Evolutionary conservation across 169 alveolate species (phyloP).

Genomic region (Neospora caninum): DNA sequence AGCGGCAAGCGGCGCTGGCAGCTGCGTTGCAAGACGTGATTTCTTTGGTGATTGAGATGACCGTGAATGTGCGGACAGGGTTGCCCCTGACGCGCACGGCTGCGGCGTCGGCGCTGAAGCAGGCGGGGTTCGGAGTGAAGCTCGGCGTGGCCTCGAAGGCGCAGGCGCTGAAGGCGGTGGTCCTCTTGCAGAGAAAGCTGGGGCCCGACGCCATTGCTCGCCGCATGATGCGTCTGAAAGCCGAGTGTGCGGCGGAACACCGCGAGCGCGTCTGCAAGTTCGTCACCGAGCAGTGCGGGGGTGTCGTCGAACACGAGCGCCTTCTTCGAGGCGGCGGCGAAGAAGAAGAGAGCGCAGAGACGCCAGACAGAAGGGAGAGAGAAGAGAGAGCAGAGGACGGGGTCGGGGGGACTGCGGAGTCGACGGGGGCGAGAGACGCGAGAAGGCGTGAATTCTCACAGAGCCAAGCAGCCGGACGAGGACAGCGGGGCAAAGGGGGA

Average conservation of each 20-base stretch:
- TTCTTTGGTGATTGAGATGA: slow-evolving; percentile 79
- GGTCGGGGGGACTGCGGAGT: neutral
- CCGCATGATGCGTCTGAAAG: slow-evolving; percentile 13
- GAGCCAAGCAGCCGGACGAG: no score
- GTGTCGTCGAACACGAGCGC: slow-evolving; percentile 8
- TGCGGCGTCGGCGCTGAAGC: slow-evolving; percentile 81
- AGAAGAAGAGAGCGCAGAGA: neutral
- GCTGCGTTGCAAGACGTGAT: slow-evolving; percentile 82
- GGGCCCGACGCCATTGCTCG: slow-evolving; percentile 11
- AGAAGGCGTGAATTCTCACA: no score
- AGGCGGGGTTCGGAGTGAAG: slow-evolving; percentile 38
- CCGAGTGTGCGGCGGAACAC: neutral
- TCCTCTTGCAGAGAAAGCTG: neutral
- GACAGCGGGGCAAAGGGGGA: no score
- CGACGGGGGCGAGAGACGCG: neutral
- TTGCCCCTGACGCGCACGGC: slow-evolving; percentile 84
- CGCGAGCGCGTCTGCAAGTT: neutral
- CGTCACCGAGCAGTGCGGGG: slow-evolving; percentile 7
- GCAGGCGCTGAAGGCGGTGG: slow-evolving; percentile 66
- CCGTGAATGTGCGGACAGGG: slow-evolving; percentile 88
- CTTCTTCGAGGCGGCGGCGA: neutral
- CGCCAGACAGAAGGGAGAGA: neutral
- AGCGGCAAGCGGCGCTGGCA: slow-evolving; percentile 84
- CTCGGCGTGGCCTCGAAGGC: slow-evolving; percentile 43
- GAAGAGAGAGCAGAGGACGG: neutral